phyloP scores from a whole-genome alignment of 1,139 yeast species.

The Meyerozyma carpophila region DNA sequence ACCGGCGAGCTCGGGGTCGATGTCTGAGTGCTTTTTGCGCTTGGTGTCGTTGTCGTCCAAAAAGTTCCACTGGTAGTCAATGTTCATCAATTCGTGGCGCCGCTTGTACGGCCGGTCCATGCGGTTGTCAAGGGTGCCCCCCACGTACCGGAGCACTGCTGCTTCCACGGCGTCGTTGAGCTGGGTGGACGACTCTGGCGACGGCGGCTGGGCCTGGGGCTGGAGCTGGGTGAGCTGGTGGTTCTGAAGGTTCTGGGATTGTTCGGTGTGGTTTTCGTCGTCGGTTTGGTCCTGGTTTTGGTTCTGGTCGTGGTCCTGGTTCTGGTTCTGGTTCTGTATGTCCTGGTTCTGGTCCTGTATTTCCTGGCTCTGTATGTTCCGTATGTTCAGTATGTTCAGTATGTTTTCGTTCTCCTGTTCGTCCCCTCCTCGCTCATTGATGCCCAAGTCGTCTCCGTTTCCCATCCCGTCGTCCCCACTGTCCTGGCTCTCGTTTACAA shows the following conservation, averaged over 20 bases:
- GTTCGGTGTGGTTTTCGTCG: too few species aligned
- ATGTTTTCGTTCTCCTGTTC: neutral
- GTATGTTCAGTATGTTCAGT: neutral
- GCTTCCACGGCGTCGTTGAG: slow-evolving; percentile 58
- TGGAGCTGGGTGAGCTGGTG: neutral
- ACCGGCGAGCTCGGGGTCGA: slow-evolving; percentile 58
- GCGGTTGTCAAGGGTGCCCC: slow-evolving; percentile 44
- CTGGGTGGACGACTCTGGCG: slow-evolving; percentile 17
- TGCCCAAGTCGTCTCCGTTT: slow-evolving; percentile 4
- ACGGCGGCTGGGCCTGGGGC: neutral
- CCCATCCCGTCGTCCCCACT: slow-evolving; percentile 1
- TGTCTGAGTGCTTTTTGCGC: slow-evolving; percentile 18
- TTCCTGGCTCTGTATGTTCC: neutral
- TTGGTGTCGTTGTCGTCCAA: slow-evolving; percentile 16
- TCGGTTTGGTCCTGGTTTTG: neutral
- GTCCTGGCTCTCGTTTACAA: neutral
- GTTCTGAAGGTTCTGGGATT: too few species aligned
- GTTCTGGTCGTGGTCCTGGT: slow-evolving; percentile 1
- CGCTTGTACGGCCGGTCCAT: slow-evolving; percentile 7
- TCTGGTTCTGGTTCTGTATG: neutral
- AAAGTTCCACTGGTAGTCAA: slow-evolving; percentile 28
- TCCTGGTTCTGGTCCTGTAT: slow-evolving; percentile 3
- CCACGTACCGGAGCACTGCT: slow-evolving; percentile 70
- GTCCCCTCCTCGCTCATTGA: slow-evolving; percentile 1
- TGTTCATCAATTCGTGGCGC: slow-evolving; percentile 24